Percentiles rank a stretch among this genome's conserved stretches.
Evolutionary conservation across 1,139 yeast genomes (phyloP).

Genomic region (Yamadazyma aaseri): DNA sequence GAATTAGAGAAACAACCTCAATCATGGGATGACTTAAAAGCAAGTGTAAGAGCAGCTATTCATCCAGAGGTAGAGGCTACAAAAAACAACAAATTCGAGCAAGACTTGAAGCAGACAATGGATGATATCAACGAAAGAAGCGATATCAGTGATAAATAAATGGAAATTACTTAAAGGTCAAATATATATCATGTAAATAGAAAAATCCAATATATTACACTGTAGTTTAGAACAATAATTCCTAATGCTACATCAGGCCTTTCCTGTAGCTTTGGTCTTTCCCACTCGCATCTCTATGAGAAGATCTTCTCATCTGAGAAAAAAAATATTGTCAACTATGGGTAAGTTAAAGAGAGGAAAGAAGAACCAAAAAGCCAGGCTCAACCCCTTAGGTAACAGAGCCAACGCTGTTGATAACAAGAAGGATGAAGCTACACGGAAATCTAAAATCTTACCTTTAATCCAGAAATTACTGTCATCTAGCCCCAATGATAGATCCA

Average conservation of each 20-base stretch:
- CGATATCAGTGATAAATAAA: background rate
- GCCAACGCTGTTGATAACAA: conserved; percentile 19
- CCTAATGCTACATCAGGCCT: background rate
- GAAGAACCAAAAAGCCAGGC: conserved; percentile 54
- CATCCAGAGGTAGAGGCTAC: conserved; percentile 20
- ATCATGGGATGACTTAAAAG: conserved; percentile 39
- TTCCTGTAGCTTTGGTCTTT: too few relatives aligned
- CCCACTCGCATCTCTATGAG: conserved; percentile 5
- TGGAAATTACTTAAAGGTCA: too few relatives aligned
- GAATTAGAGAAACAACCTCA: conserved; percentile 37
- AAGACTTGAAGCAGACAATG: conserved; percentile 7
- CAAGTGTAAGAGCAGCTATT: conserved; percentile 21
- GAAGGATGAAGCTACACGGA: conserved; percentile 50
- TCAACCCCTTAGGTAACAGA: conserved; percentile 44
- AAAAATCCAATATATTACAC: background rate
- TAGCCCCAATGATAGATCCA: conserved; percentile 68
- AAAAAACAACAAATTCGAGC: conserved; percentile 7
- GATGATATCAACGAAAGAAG: conserved; percentile 3
- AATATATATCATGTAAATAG: too few relatives aligned
- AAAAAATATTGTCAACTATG: conserved; percentile 36
- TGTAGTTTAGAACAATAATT: background rate
- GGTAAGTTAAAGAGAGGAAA: conserved; percentile 75
- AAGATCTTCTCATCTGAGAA: conserved; percentile 4
- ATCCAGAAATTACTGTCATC: conserved; percentile 62
- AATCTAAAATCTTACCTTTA: conserved; percentile 64